These are phyloP conservation scores for Solanum hybrid DNA, from an alignment of 305 asterid genomes.

Conservation along the genomic window DNA sequence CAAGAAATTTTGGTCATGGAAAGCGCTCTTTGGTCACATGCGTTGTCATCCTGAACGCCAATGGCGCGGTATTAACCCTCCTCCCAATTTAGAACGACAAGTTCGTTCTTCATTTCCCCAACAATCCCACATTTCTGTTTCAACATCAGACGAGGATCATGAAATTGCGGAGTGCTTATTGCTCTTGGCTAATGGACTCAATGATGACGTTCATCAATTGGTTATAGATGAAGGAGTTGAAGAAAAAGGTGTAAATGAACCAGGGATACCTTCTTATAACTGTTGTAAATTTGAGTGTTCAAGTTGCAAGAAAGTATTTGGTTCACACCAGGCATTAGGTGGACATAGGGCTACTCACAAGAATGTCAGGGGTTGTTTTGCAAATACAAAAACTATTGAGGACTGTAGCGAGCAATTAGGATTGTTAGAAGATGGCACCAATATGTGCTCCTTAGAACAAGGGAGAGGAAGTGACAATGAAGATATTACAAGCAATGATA, in stretches of 20 bases:
- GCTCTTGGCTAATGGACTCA: conserved; percentile 39
- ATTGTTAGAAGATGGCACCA: background rate
- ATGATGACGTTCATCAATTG: background rate
- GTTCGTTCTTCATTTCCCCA: background rate
- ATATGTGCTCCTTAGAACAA: background rate
- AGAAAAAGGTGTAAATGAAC: background rate
- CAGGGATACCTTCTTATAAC: background rate
- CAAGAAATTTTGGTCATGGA: conserved; percentile 61
- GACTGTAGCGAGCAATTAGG: background rate
- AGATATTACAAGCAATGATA: background rate
- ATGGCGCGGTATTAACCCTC: conserved; percentile 92
- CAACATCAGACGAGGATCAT: conserved; percentile 37
- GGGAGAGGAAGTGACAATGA: background rate
- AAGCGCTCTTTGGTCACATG: conserved; percentile 97
- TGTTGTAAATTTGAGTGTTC: conserved; percentile 51
- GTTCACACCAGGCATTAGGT: conserved; percentile 63
- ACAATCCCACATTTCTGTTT: background rate
- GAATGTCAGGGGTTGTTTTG: conserved; percentile 69
- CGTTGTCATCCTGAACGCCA: conserved; percentile 95
- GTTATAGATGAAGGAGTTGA: background rate
- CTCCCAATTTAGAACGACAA: conserved; percentile 30
- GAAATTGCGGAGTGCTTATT: conserved; percentile 47
- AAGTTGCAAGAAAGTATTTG: conserved; percentile 67
- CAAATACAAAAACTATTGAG: conserved; percentile 35
- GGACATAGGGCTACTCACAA: conserved; percentile 74